These are phyloP conservation scores for Suillus variegatus DNA, from an alignment of 768 basidiomycete species.

Conservation along the genomic window DNA sequence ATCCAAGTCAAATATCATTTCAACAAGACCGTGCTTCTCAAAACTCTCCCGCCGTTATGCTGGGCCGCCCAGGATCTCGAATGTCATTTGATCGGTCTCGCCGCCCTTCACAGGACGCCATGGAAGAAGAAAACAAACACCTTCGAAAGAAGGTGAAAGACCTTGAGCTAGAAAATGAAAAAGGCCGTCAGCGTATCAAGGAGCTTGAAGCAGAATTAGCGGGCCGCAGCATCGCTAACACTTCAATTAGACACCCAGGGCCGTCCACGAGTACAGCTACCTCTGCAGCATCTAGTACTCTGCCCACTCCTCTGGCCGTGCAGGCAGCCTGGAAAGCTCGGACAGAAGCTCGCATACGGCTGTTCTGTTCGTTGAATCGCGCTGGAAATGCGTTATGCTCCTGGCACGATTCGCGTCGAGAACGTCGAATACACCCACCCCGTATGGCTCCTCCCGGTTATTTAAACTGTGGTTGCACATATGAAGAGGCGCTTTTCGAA, in stretches of 20 bases:
- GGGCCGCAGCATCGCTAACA: constrained; percentile 22
- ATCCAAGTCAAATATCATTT: constrained; percentile 9
- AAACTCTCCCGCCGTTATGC: background rate
- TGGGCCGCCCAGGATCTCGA: constrained; percentile 24
- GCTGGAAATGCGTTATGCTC: constrained; percentile 88
- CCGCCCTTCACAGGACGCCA: constrained; percentile 24
- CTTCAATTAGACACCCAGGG: constrained; percentile 10
- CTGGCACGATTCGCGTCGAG: constrained; percentile 88
- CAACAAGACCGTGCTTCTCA: constrained; percentile 8
- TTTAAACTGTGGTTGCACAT: constrained; percentile 86
- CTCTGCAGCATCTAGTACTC: constrained; percentile 23
- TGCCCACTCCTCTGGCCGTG: constrained; percentile 42
- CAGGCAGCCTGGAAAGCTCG: constrained; percentile 68
- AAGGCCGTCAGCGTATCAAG: constrained; percentile 46
- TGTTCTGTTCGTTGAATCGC: constrained; percentile 81
- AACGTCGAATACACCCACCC: constrained; percentile 75
- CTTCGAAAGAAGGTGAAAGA: constrained; percentile 63
- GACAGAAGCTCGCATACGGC: constrained; percentile 68
- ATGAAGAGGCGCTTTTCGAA: constrained; percentile 84
- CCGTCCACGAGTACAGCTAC: constrained; percentile 20
- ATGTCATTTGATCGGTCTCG: constrained; percentile 28
- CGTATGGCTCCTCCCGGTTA: constrained; percentile 76
- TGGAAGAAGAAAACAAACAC: constrained; percentile 52
- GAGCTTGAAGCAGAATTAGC: constrained; percentile 50
- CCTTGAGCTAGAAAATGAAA: constrained; percentile 61